Evolutionary conservation across 2,329 filamentous ascomycete species (phyloP).

Genomic region (Zymoseptoria tritici): DNA sequence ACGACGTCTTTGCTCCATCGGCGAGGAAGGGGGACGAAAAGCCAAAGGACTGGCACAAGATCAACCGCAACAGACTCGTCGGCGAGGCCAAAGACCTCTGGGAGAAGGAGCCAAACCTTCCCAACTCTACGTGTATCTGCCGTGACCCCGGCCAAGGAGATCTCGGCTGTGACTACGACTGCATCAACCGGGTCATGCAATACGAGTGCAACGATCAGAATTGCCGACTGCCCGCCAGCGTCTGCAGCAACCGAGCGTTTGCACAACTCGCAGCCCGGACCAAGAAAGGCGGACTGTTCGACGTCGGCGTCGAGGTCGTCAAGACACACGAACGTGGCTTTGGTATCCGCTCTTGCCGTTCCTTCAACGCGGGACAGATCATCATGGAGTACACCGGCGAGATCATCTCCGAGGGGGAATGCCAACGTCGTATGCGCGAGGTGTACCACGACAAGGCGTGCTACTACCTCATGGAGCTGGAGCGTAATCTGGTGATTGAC

Average conservation of each 20-base stretch:
- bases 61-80: constrained; percentile 83
- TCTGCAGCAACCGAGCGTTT: constrained; percentile 84
- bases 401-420: constrained; percentile 92
- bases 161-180: constrained; percentile 78
- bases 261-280: constrained; percentile 67
- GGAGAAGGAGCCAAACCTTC: constrained; percentile 24
- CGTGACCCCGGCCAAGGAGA: constrained; percentile 48
- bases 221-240: constrained; percentile 66
- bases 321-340: constrained; percentile 84
- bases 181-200: constrained; percentile 92
- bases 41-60: constrained; percentile 85
- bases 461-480: constrained; percentile 97
- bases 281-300: constrained; percentile 71
- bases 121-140: constrained; percentile 59
- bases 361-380: constrained; percentile 82
- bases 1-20: constrained; percentile 79
- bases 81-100: constrained; percentile 31
- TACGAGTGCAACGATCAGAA: constrained; percentile 93
- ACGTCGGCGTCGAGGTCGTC: constrained; percentile 89
- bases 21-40: constrained; percentile 69
- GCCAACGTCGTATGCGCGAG: constrained; percentile 86
- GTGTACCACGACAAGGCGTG: constrained; percentile 94
- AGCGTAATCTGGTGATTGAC: constrained; percentile 98
- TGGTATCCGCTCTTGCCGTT: constrained; percentile 83
- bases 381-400: constrained; percentile 98